These are phyloP conservation scores for Penicillium sp. DNA, from an alignment of 2,329 filamentous ascomycete species.

Conservation along the genomic window DNA sequence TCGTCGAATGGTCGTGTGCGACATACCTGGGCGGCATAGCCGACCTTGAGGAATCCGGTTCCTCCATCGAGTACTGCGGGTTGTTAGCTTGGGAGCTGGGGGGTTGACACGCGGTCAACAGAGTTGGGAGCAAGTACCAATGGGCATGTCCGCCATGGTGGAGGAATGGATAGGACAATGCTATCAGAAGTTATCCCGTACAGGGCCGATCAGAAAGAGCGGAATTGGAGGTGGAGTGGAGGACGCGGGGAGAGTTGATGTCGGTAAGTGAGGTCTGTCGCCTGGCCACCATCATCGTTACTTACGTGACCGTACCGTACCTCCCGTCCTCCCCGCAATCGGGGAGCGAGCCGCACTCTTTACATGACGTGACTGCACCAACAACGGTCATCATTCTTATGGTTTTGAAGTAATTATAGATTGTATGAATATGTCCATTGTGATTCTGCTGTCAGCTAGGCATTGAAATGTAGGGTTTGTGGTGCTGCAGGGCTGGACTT, in stretches of 20 bases:
- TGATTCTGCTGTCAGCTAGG: neutral
- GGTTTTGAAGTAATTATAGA: neutral
- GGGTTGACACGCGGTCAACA: constrained; percentile 23
- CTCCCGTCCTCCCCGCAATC: constrained; percentile 16
- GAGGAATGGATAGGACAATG: constrained; percentile 9
- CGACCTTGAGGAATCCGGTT: constrained; percentile 99
- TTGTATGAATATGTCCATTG: neutral
- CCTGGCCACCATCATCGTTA: constrained; percentile 24
- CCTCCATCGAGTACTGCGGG: constrained; percentile 92
- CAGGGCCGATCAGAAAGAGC: constrained; percentile 12
- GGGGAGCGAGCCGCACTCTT: constrained; percentile 7
- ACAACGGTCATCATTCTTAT: neutral
- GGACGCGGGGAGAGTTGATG: constrained; percentile 20
- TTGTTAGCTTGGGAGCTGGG: constrained; percentile 32
- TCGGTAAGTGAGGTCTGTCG: constrained; percentile 19
- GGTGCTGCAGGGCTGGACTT: neutral
- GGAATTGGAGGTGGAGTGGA: constrained; percentile 19
- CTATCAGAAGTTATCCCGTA: constrained; percentile 2
- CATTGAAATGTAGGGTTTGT: neutral
- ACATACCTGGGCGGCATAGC: constrained; percentile 83
- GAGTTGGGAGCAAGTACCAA: constrained; percentile 40
- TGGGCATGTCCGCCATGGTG: constrained; percentile 51
- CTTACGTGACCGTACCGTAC: constrained; percentile 30
- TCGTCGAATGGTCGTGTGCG: neutral
- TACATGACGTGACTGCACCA: constrained; percentile 18